A percentile compares a stretch with the other conserved stretches of the same genome.
phyloP scores from a whole-genome alignment of 306 rosid species.

The Cicer cuneatum region DNA sequence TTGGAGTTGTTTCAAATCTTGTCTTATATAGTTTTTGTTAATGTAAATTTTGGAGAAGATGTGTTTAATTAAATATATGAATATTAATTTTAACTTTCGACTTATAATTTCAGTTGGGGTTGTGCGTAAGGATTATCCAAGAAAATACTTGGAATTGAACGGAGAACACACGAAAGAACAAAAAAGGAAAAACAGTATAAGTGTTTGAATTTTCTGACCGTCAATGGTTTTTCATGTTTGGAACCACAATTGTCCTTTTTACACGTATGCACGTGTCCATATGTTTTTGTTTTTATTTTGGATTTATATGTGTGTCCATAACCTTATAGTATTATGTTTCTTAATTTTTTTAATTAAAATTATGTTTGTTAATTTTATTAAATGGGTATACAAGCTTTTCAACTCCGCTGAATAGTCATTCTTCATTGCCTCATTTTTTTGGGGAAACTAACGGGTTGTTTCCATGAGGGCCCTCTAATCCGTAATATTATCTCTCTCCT shows the following conservation, averaged over 20 bases:
- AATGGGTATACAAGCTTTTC: no score
- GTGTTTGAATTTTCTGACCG: constrained; percentile 44
- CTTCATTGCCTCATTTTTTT: no score
- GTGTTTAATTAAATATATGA: background rate
- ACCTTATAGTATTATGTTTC: no score
- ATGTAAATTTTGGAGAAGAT: constrained; percentile 32
- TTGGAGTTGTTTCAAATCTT: no score
- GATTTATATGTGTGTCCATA: no score
- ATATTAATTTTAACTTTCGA: background rate
- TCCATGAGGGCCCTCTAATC: no score
- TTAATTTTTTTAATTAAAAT: no score
- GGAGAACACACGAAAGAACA: constrained; percentile 6
- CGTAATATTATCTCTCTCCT: no score
- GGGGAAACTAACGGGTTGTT: no score
- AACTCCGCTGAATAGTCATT: no score
- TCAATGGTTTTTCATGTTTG: background rate
- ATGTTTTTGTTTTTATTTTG: no score
- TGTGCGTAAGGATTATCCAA: background rate
- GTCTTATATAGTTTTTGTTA: background rate
- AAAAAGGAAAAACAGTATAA: constrained; percentile 25
- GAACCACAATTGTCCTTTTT: constrained; percentile 37
- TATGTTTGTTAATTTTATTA: no score
- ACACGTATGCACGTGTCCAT: constrained; percentile 30
- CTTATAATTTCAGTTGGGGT: constrained; percentile 15
- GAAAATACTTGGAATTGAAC: constrained; percentile 45